These are phyloP conservation scores for Coprinopsis sp. DNA, from an alignment of 768 basidiomycete genomes.

Conservation along the genomic window DNA sequence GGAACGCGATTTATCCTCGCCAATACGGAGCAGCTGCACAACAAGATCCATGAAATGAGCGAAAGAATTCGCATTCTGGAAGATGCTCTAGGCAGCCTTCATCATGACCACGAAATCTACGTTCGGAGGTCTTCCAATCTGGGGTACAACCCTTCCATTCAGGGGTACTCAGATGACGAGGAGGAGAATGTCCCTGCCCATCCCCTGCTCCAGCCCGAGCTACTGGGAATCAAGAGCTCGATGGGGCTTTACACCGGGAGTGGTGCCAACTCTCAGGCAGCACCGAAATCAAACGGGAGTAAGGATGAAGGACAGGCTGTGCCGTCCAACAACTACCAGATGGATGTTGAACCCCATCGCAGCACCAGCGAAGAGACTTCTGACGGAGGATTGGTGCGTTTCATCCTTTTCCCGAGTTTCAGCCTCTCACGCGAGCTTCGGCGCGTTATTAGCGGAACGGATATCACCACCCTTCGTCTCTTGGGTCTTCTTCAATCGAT, in stretches of 20 bases:
- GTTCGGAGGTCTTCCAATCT: slow-evolving; percentile 6
- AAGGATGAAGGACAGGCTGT: background rate
- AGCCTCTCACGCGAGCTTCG: background rate
- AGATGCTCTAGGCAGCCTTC: slow-evolving; percentile 38
- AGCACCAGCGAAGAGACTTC: too few species aligned
- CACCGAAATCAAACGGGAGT: slow-evolving; percentile 5
- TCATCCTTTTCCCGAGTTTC: background rate
- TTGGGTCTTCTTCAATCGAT: background rate
- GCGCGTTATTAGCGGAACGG: slow-evolving; percentile 3
- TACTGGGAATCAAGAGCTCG: slow-evolving; percentile 53
- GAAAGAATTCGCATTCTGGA: slow-evolving; percentile 60
- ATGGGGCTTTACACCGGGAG: slow-evolving; percentile 42
- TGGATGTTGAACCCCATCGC: slow-evolving; percentile 9
- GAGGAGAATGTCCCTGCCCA: slow-evolving; percentile 32
- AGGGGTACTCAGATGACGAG: slow-evolving; percentile 15
- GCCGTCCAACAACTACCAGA: background rate
- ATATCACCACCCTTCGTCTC: background rate
- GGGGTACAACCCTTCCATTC: slow-evolving; percentile 16
- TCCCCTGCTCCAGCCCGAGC: slow-evolving; percentile 45
- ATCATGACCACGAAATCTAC: slow-evolving; percentile 5
- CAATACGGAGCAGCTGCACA: slow-evolving; percentile 61
- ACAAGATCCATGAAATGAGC: slow-evolving; percentile 64
- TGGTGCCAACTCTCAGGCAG: slow-evolving; percentile 15
- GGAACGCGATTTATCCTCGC: slow-evolving; percentile 66
- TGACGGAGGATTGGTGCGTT: slow-evolving; percentile 9